These are phyloP conservation scores for Chlamydomonas reinhardtii DNA, from an alignment of 163 green algal genomes.

Conservation along the genomic window DNA sequence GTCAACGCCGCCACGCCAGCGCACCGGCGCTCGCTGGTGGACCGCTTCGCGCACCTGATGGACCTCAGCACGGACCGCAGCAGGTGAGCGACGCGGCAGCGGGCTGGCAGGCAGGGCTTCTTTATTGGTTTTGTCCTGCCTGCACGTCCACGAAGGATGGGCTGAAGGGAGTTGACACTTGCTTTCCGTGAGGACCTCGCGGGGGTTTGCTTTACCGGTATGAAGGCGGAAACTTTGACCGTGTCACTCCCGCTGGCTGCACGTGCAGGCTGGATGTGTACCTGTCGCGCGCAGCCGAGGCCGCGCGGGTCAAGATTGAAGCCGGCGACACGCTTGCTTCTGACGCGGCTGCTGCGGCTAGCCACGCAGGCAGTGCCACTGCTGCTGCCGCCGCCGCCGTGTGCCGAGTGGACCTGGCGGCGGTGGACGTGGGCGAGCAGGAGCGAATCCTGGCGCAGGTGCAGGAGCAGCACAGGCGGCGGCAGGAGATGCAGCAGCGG, in stretches of 20 bases:
- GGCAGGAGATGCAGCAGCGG: neutral
- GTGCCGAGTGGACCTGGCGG: neutral
- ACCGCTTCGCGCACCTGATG: conserved; percentile 62
- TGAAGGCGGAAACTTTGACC: too few relatives aligned
- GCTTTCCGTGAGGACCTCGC: too few relatives aligned
- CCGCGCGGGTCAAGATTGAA: too few relatives aligned
- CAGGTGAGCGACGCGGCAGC: neutral
- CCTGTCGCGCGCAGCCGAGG: neutral
- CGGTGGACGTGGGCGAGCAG: conserved; percentile 27
- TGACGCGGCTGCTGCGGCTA: neutral
- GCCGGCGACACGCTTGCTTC: too few relatives aligned
- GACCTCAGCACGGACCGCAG: conserved; percentile 53
- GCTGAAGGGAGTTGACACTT: too few relatives aligned
- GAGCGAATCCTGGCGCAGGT: conserved; percentile 26
- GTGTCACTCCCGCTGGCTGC: too few relatives aligned
- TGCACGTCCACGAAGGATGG: too few relatives aligned
- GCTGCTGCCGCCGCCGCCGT: neutral
- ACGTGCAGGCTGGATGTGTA: conserved; percentile 35
- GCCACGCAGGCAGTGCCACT: neutral
- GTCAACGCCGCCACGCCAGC: conserved; percentile 59
- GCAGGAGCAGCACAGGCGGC: neutral
- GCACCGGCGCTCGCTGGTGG: conserved; percentile 44
- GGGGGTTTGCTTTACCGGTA: too few relatives aligned
- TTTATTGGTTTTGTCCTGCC: too few relatives aligned
- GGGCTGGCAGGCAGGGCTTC: too few relatives aligned